These are phyloP conservation scores for Seminavis robusta DNA, from an alignment of 108 stramenopile species.

Conservation along the genomic window DNA sequence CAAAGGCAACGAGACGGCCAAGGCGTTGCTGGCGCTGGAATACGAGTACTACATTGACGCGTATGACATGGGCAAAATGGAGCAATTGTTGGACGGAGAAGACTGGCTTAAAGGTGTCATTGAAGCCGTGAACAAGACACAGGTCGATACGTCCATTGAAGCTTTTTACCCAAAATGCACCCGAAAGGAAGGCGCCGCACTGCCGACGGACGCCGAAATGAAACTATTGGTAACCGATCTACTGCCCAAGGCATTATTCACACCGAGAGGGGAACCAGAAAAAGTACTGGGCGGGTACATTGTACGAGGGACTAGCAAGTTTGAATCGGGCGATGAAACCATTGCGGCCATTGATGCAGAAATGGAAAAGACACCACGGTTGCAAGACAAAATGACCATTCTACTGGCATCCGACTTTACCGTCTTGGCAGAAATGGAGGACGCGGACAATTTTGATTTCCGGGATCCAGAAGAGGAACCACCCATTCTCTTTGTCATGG, in stretches of 20 bases:
- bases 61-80: constrained; percentile 10
- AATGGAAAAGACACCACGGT: constrained; percentile 31
- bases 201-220: constrained; percentile 46
- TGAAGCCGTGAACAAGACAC: constrained; percentile 9
- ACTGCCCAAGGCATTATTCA: constrained; percentile 54
- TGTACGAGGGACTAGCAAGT: constrained; percentile 59
- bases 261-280: constrained; percentile 38
- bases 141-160: constrained; percentile 6
- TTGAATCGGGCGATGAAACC: constrained; percentile 49
- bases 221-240: constrained; percentile 50
- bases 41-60: constrained; percentile 44
- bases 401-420: constrained; percentile 54
- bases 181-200: constrained; percentile 50
- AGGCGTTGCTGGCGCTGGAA: constrained; percentile 53
- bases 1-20: constrained; percentile 46
- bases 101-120: constrained; percentile 20
- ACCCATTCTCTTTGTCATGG: constrained; percentile 60
- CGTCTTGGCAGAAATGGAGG: constrained; percentile 27
- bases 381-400: constrained; percentile 59
- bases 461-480: constrained; percentile 37
- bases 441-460: constrained; percentile 3
- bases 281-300: constrained; percentile 58
- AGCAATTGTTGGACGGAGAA: constrained; percentile 2
- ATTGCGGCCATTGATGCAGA: constrained; percentile 66
- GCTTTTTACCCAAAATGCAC: constrained; percentile 66